Percentiles rank a stretch among this genome's conserved stretches.
Evolutionary conservation across 1,284 basidiomycete genomes (phyloP).

Genomic region (Psilocybe mexicana): DNA sequence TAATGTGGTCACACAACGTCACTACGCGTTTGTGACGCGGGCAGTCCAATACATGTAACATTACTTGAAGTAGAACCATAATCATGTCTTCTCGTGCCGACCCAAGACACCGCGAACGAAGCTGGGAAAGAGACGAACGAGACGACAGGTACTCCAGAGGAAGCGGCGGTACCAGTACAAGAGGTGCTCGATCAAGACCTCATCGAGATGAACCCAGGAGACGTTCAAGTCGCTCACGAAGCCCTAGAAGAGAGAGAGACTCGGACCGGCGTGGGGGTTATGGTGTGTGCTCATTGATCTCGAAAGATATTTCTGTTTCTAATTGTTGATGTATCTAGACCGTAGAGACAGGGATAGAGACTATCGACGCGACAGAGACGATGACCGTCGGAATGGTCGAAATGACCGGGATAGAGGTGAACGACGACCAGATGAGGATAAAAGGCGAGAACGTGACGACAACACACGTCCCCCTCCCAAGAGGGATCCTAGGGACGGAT

Average conservation of each 20-base stretch:
- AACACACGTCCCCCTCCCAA: constrained; percentile 33
- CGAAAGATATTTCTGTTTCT: neutral
- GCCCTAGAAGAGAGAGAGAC: constrained; percentile 46
- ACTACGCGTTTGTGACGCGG: constrained; percentile 5
- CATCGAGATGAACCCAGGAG: constrained; percentile 50
- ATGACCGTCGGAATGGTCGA: constrained; percentile 36
- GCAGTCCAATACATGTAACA: neutral
- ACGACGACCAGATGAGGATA: constrained; percentile 37
- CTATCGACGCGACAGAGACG: constrained; percentile 34
- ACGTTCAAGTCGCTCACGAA: constrained; percentile 66
- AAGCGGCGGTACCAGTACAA: constrained; percentile 31
- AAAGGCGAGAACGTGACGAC: constrained; percentile 38
- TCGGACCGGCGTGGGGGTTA: constrained; percentile 22
- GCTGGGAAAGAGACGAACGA: constrained; percentile 63
- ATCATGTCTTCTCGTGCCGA: constrained; percentile 50
- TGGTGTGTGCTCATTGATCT: neutral
- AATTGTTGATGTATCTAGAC: constrained; percentile 14
- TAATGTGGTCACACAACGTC: neutral
- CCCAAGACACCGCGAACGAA: constrained; percentile 62
- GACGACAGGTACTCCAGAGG: constrained; percentile 42
- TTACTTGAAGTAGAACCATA: neutral
- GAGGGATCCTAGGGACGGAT: constrained; percentile 27
- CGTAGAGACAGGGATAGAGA: constrained; percentile 30
- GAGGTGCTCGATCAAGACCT: constrained; percentile 33
- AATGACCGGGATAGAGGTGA: constrained; percentile 40